Evolutionary conservation across 768 basidiomycete genomes (phyloP).

Genomic region (Phallus indusiatus): DNA sequence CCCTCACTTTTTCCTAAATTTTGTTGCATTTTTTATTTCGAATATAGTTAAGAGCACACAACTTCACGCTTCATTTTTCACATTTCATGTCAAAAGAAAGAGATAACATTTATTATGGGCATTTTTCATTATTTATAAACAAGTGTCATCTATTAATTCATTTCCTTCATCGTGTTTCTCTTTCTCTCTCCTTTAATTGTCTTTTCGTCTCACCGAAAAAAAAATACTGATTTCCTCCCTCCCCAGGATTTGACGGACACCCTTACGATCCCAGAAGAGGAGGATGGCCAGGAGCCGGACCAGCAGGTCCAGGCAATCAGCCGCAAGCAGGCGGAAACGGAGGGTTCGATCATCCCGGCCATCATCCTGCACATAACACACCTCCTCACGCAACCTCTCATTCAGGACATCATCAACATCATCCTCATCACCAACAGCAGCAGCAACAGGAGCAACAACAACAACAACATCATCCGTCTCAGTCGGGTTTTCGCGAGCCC

Average conservation of each 20-base stretch:
- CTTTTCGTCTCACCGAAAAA: neutral
- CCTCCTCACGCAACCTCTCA: constrained; percentile 7
- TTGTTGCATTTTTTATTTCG: too few species aligned
- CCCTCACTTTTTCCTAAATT: too few species aligned
- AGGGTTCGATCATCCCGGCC: neutral
- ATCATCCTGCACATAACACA: constrained; percentile 7
- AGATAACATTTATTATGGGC: neutral
- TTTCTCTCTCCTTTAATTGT: neutral
- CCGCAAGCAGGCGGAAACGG: neutral
- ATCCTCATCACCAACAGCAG: constrained; percentile 4
- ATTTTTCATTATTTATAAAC: neutral
- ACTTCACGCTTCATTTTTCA: neutral
- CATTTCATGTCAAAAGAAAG: neutral
- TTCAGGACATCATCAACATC: neutral
- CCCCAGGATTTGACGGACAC: constrained; percentile 13
- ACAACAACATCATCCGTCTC: constrained; percentile 9
- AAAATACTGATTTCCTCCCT: constrained; percentile 2
- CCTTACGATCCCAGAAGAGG: neutral
- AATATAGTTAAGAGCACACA: too few species aligned
- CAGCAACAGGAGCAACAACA: too few species aligned
- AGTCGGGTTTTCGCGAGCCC: neutral
- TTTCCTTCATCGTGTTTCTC: neutral
- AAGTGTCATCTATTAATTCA: neutral
- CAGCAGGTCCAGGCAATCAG: neutral
- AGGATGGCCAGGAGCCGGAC: neutral